Evolutionary conservation across 768 basidiomycete species (phyloP).

Genomic region (Fomitopsis pulvina): DNA sequence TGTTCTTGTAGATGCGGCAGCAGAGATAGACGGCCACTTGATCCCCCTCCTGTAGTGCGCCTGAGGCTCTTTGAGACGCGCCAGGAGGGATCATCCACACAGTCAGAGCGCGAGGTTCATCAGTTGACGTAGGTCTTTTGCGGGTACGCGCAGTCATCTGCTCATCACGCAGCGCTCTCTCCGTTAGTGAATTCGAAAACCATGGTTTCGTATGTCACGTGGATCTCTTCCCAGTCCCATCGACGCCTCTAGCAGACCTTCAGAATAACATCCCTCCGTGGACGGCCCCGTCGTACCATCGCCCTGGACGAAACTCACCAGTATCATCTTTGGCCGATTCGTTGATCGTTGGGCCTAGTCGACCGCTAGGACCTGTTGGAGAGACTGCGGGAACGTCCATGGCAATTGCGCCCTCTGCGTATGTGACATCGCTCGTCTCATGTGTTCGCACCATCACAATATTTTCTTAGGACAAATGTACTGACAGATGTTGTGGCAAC

Average conservation of each 20-base stretch:
- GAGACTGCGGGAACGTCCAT: no score
- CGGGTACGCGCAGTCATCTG: no score
- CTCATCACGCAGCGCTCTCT: no score
- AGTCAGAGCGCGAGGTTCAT: slow-evolving; percentile 40
- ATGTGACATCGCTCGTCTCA: background rate
- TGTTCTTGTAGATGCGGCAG: slow-evolving; percentile 38
- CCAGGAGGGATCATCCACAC: slow-evolving; percentile 31
- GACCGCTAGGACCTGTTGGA: no score
- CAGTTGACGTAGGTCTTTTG: no score
- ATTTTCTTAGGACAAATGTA: slow-evolving; percentile 10
- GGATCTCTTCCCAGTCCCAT: slow-evolving; percentile 59
- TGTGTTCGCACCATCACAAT: no score
- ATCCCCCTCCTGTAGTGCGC: slow-evolving; percentile 58
- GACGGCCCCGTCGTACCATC: no score
- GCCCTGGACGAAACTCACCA: background rate
- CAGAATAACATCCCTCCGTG: background rate
- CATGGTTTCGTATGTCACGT: slow-evolving; percentile 69
- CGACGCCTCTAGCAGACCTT: background rate
- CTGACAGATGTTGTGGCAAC: slow-evolving; percentile 31
- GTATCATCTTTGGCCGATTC: no score
- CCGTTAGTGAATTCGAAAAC: background rate
- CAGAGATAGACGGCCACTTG: slow-evolving; percentile 57
- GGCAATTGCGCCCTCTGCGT: background rate
- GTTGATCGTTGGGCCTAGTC: no score
- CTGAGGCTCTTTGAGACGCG: slow-evolving; percentile 42